Conservation (phyloP, 148 eudicot species). For the Spergularia marina region DNA sequence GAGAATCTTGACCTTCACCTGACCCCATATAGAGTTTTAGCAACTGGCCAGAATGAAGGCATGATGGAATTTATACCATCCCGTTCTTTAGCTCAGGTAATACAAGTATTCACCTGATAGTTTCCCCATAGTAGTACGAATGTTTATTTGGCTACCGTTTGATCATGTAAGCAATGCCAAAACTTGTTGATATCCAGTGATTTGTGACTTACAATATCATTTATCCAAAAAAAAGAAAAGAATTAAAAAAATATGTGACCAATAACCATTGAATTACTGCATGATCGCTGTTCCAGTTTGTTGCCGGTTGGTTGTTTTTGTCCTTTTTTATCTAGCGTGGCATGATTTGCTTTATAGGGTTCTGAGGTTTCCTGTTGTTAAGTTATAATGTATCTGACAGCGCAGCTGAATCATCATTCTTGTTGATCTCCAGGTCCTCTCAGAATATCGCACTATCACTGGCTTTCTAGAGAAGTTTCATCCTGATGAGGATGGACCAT, state of each 20-base stretch:
- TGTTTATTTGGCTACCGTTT: neutral
- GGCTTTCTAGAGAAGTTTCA: conserved; percentile 94
- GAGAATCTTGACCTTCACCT: conserved; percentile 96
- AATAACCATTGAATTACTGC: too few relatives aligned
- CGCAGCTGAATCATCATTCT: conserved; percentile 9
- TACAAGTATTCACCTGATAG: neutral
- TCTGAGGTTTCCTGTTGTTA: neutral
- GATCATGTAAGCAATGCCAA: neutral
- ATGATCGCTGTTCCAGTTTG: neutral
- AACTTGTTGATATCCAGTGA: neutral
- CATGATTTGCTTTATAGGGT: conserved; percentile 3
- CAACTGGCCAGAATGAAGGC: conserved; percentile 98
- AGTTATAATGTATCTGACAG: conserved; percentile 8
- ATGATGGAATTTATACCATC: conserved; percentile 98
- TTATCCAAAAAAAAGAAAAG: too few relatives aligned
- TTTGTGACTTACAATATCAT: neutral
- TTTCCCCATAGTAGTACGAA: neutral
- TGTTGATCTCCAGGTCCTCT: conserved; percentile 59
- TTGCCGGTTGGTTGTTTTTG: neutral
- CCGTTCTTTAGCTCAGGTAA: conserved; percentile 90
- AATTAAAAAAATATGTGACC: too few relatives aligned
- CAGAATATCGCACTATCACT: conserved; percentile 85
- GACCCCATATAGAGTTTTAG: conserved; percentile 93
- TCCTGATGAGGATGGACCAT: conserved; percentile 89
- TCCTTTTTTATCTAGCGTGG: neutral